Conservation (phyloP, 179 eudicot species). For the Carnegiea gigantea region DNA sequence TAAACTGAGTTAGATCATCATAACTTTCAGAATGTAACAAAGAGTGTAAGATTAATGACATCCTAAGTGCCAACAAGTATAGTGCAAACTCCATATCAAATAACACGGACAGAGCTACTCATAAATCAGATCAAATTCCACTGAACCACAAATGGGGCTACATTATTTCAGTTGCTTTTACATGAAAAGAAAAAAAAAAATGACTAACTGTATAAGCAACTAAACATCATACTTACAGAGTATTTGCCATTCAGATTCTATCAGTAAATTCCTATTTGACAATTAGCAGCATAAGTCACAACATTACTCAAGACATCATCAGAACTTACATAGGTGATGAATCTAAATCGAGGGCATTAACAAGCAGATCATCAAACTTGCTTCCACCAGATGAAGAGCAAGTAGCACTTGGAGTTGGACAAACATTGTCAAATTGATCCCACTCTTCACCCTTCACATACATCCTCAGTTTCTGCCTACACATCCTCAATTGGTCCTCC, state of each 20-base stretch:
- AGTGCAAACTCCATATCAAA: neutral
- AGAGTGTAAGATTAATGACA: neutral
- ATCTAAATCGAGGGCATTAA: conserved; percentile 31
- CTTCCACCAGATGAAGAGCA: conserved; percentile 17
- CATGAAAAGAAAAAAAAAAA: neutral
- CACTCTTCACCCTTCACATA: conserved; percentile 44
- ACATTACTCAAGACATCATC: conserved; percentile 3
- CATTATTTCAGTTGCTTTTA: conserved; percentile 27
- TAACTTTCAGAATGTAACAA: neutral
- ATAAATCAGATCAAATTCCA: conserved; percentile 8
- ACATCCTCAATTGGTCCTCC: conserved; percentile 55
- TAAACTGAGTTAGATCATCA: neutral
- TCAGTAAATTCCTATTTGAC: conserved; percentile 21
- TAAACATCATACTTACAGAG: conserved; percentile 31
- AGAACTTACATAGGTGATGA: conserved; percentile 27
- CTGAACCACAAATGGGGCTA: conserved; percentile 17
- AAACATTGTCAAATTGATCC: conserved; percentile 36
- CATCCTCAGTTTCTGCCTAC: conserved; percentile 36
- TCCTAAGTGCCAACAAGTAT: neutral
- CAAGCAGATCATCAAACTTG: conserved; percentile 27
- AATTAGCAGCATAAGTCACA: conserved; percentile 18
- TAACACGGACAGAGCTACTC: neutral
- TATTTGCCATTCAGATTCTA: conserved; percentile 14
- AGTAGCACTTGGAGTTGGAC: conserved; percentile 34
- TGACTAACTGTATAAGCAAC: conserved; percentile 17